Evolutionary conservation across 73 alveolate species (phyloP).

Genomic region (Paramecium pentaurelia): DNA sequence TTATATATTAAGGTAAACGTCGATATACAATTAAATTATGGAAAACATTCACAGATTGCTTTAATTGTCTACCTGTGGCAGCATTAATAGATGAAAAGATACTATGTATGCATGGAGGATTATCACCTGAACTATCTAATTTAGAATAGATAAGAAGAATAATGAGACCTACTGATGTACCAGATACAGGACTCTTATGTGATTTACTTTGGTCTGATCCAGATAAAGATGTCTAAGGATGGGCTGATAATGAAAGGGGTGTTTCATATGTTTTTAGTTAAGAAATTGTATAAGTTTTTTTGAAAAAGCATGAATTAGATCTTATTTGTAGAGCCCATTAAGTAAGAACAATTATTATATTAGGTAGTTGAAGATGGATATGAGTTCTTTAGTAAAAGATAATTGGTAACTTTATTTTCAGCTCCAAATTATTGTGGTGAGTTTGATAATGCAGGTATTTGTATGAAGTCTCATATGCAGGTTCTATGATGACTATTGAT

Average conservation of each 20-base stretch:
- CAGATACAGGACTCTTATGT: slow-evolving; percentile 98
- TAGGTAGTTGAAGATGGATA: slow-evolving; percentile 98
- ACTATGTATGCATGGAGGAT: slow-evolving; percentile 99
- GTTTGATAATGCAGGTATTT: slow-evolving; percentile 88
- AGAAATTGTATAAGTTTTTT: slow-evolving; percentile 83
- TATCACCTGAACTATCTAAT: slow-evolving; percentile 91
- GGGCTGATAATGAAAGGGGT: slow-evolving; percentile 98
- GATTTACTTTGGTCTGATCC: slow-evolving; percentile 99
- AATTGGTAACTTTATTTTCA: slow-evolving; percentile 96
- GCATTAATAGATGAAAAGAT: slow-evolving; percentile 98
- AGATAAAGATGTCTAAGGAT: slow-evolving; percentile 91
- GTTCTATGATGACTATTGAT: slow-evolving; percentile 98
- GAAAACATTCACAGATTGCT: slow-evolving; percentile 98
- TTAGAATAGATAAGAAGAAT: slow-evolving; percentile 92
- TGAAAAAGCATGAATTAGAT: slow-evolving; percentile 91
- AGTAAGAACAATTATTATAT: slow-evolving; percentile 39
- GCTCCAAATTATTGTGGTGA: slow-evolving; percentile 99
- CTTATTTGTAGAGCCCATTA: slow-evolving; percentile 95
- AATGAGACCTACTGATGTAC: slow-evolving; percentile 99
- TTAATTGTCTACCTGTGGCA: slow-evolving; percentile 98
- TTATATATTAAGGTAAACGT: slow-evolving; percentile 47
- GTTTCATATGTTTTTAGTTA: slow-evolving; percentile 86
- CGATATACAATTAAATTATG: slow-evolving; percentile 97
- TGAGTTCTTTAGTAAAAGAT: slow-evolving; percentile 97
- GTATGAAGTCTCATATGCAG: neutral